Conservation (phyloP, 2,329 filamentous ascomycete genomes). For the Pseudopithomyces chartarum region DNA sequence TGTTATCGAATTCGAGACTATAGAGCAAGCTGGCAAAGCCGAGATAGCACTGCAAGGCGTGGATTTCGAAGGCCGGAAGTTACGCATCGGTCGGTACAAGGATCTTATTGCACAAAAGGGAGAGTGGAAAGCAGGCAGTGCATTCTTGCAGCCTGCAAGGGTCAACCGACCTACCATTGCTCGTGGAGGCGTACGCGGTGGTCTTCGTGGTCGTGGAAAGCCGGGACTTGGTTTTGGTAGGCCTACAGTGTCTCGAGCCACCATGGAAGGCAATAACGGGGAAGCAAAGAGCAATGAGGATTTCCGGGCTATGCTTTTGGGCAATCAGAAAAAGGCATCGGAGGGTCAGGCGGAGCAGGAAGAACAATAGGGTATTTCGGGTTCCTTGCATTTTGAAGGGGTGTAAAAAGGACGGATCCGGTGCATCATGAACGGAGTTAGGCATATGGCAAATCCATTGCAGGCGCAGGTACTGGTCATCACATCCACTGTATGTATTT, state of each 20-base stretch:
- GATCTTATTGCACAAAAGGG: slow-evolving; percentile 50
- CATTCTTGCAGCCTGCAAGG: slow-evolving; percentile 32
- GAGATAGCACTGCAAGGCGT: slow-evolving; percentile 52
- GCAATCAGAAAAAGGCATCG: slow-evolving; percentile 33
- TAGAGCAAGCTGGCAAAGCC: slow-evolving; percentile 73
- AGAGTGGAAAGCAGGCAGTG: slow-evolving; percentile 46
- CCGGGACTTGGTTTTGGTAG: slow-evolving; percentile 32
- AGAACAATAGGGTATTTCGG: not conserved
- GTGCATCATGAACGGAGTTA: slow-evolving; percentile 6
- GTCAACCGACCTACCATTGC: slow-evolving; percentile 32
- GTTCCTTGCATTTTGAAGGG: not conserved
- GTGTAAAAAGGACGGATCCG: not conserved
- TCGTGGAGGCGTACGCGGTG: slow-evolving; percentile 26
- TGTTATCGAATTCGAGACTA: slow-evolving; percentile 78
- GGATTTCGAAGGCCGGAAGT: slow-evolving; percentile 46
- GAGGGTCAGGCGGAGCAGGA: slow-evolving; percentile 27
- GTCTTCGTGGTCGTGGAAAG: slow-evolving; percentile 33
- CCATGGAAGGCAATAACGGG: slow-evolving; percentile 19
- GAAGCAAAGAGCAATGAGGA: slow-evolving; percentile 61
- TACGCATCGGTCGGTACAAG: slow-evolving; percentile 55
- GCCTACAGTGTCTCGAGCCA: slow-evolving; percentile 26
- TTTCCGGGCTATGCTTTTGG: slow-evolving; percentile 60
- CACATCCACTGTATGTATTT: slow-evolving; percentile 1
- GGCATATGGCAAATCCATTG: not conserved
- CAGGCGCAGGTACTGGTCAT: not conserved